These are phyloP conservation scores for Talaromyces islandicus DNA, from an alignment of 2,329 filamentous ascomycete genomes.

Conservation along the genomic window DNA sequence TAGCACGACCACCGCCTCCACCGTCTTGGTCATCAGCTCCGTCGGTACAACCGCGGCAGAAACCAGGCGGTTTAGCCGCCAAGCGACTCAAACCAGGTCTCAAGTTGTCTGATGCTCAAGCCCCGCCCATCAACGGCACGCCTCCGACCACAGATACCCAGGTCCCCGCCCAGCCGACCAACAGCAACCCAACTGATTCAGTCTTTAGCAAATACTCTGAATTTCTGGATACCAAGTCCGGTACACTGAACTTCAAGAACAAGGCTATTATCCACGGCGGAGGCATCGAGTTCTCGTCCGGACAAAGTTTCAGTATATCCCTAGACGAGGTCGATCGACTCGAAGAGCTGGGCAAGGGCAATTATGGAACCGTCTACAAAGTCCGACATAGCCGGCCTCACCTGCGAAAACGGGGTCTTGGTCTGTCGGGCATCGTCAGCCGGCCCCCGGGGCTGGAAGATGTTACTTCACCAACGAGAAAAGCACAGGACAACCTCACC, in stretches of 20 bases:
- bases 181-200: conserved; percentile 28
- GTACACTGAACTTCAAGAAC: conserved; percentile 85
- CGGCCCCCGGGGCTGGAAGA: conserved; percentile 21
- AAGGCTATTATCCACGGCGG: conserved; percentile 84
- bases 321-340: conserved; percentile 91
- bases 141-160: conserved; percentile 15
- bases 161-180: conserved; percentile 12
- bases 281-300: conserved; percentile 87
- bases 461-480: conserved; percentile 10
- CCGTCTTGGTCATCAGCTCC: conserved; percentile 30
- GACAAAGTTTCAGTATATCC: conserved; percentile 86
- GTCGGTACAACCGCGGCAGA: conserved; percentile 34
- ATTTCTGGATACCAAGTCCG: conserved; percentile 85
- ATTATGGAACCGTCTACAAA: conserved; percentile 97
- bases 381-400: conserved; percentile 75
- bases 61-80: conserved; percentile 40
- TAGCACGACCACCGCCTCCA: conserved; percentile 21
- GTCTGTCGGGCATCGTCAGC: conserved; percentile 54
- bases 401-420: conserved; percentile 55
- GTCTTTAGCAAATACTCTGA: conserved; percentile 66
- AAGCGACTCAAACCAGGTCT: conserved; percentile 44
- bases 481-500: conserved; percentile 25
- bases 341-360: conserved; percentile 92
- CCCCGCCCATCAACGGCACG: conserved; percentile 45
- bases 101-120: conserved; percentile 44